Evolutionary conservation across 768 basidiomycete genomes (phyloP).

Genomic region (Boletus rubroflammeus): DNA sequence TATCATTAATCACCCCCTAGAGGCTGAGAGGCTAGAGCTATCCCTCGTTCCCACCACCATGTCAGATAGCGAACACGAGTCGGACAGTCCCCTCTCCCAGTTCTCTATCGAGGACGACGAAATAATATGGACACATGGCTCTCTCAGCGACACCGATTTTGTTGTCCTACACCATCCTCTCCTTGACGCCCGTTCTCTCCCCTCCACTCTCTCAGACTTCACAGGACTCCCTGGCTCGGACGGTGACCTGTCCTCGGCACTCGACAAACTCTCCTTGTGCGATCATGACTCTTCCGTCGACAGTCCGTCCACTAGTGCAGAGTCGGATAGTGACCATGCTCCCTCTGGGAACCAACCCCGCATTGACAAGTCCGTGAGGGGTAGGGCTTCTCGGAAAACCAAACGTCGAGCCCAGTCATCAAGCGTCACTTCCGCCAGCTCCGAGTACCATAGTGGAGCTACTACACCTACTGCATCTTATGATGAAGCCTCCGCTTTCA

Average conservation of each 20-base stretch:
- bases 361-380: neutral
- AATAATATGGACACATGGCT: conserved; percentile 14
- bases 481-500: conserved; percentile 26
- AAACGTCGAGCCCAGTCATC: conserved; percentile 3
- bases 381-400: neutral
- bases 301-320: conserved; percentile 2
- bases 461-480: conserved; percentile 20
- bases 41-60: neutral
- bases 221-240: conserved; percentile 6
- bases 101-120: conserved; percentile 24
- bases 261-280: conserved; percentile 20
- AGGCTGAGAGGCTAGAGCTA: neutral
- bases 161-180: conserved; percentile 23
- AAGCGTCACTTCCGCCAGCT: neutral
- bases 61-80: conserved; percentile 8
- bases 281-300: conserved; percentile 1
- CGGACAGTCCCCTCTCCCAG: conserved; percentile 11
- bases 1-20: neutral
- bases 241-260: conserved; percentile 7
- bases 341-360: neutral
- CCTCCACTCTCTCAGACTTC: conserved; percentile 9
- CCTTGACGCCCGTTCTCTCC: conserved; percentile 10
- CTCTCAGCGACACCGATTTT: conserved; percentile 20
- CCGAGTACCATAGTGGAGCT: conserved; percentile 7
- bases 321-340: conserved; percentile 2